A percentile compares a stretch with the other conserved stretches of the same genome.
Evolutionary conservation across 345 rosid species (phyloP).

Genomic region (Iberis pinnata): DNA sequence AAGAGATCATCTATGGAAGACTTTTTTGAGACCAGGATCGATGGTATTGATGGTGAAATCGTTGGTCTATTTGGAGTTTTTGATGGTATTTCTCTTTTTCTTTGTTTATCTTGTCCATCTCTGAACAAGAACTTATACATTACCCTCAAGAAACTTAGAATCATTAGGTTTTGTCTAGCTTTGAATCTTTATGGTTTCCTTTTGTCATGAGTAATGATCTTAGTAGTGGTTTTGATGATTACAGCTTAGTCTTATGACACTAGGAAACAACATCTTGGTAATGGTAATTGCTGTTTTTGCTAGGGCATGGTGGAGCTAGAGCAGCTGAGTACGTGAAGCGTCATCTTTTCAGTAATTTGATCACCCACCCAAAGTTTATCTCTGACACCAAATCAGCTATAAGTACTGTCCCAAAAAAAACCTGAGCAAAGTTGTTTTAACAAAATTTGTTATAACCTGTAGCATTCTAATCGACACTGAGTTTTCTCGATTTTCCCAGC

Average conservation of each 20-base stretch:
- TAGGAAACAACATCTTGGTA: not conserved
- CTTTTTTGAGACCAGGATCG: constrained; percentile 90
- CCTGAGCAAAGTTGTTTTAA: not conserved
- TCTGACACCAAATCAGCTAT: constrained; percentile 95
- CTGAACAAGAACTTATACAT: not conserved
- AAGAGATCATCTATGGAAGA: constrained; percentile 99
- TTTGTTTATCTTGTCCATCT: not conserved
- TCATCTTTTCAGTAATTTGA: constrained; percentile 90
- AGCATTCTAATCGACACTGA: not conserved
- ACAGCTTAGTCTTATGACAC: not conserved
- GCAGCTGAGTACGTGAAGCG: constrained; percentile 97
- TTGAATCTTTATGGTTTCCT: too few species aligned
- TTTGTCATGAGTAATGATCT: too few species aligned
- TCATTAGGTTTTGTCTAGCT: too few species aligned
- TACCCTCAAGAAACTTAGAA: too few species aligned
- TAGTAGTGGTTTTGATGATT: too few species aligned
- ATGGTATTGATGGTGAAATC: constrained; percentile 85
- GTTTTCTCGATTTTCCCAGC: constrained; percentile 36
- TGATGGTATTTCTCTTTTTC: constrained; percentile 59
- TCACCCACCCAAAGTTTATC: constrained; percentile 86
- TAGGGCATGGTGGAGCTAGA: constrained; percentile 98
- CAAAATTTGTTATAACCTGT: too few species aligned
- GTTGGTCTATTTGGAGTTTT: constrained; percentile 98
- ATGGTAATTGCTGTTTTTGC: constrained; percentile 8
- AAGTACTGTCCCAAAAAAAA: constrained; percentile 40